Conservation (phyloP, 2,329 filamentous ascomycete genomes). For the Ophiostoma ulmi region DNA sequence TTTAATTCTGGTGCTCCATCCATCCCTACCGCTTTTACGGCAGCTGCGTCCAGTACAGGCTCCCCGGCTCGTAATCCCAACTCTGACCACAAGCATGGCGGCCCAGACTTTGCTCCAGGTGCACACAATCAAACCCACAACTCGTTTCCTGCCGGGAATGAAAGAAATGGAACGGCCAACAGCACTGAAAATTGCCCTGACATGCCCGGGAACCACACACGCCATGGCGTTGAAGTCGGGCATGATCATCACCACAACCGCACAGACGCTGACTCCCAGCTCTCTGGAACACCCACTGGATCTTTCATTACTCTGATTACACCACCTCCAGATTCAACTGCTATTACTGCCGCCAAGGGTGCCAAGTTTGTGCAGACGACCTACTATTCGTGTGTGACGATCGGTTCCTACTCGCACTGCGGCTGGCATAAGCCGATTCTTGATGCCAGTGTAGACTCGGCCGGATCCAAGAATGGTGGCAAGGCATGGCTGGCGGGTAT, state of each 20-base stretch:
- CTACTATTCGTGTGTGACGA: conserved; percentile 38
- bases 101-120: neutral
- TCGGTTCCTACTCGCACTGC: conserved; percentile 35
- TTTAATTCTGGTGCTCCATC: neutral
- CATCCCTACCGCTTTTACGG: conserved; percentile 4
- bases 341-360: conserved; percentile 16
- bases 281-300: neutral
- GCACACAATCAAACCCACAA: neutral
- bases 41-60: neutral
- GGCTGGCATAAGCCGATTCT: conserved; percentile 39
- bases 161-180: neutral
- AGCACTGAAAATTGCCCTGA: neutral
- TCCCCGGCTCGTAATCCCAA: neutral
- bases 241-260: neutral
- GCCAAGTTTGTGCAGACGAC: conserved; percentile 36
- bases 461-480: neutral
- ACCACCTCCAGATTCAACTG: neutral
- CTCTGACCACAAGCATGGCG: neutral
- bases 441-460: conserved; percentile 24
- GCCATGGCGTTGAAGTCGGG: neutral
- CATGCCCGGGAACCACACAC: conserved; percentile 5
- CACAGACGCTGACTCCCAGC: neutral
- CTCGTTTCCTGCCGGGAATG: neutral
- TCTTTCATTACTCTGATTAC: conserved; percentile 22
- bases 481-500: neutral